A percentile compares a stretch with the other conserved stretches of the same genome.
Conservation (phyloP, 257 asterid species). For the Mentha longifolia region DNA sequence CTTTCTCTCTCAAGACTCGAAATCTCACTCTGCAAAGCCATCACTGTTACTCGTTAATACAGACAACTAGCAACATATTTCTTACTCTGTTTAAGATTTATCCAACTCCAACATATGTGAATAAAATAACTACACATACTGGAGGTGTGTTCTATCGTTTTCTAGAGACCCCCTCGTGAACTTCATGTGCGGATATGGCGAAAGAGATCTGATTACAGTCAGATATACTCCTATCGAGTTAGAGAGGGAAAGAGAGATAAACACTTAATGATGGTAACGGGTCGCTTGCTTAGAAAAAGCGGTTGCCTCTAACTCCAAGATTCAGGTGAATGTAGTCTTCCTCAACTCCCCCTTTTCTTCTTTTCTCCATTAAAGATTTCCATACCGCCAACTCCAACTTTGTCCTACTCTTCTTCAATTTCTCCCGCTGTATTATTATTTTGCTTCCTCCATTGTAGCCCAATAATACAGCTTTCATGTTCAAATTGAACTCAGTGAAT, state of each 20-base stretch:
- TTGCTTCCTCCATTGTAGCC: constrained; percentile 21
- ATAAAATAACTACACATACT: constrained; percentile 8
- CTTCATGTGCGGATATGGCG: constrained; percentile 56
- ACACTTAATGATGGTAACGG: constrained; percentile 64
- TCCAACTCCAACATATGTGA: constrained; percentile 8
- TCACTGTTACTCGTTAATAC: constrained; percentile 23
- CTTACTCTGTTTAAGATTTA: constrained; percentile 10
- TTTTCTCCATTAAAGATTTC: constrained; percentile 26
- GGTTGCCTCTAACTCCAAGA: constrained; percentile 57
- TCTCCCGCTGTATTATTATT: constrained; percentile 31
- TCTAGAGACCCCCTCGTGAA: constrained; percentile 58
- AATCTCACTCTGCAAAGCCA: constrained; percentile 36
- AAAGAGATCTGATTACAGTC: constrained; percentile 61
- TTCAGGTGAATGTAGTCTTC: constrained; percentile 69
- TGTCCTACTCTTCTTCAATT: constrained; percentile 25
- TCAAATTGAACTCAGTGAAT: constrained; percentile 14
- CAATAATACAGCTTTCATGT: constrained; percentile 3
- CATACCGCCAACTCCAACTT: constrained; percentile 38
- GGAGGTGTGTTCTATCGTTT: constrained; percentile 43
- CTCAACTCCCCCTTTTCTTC: constrained; percentile 36
- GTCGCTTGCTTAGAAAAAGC: constrained; percentile 52
- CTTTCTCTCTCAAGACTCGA: constrained; percentile 19
- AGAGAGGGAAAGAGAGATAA: constrained; percentile 25
- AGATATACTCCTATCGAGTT: constrained; percentile 55
- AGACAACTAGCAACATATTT: constrained; percentile 26